These are phyloP conservation scores for Taphrina sp. DNA, from an alignment of 1,139 yeast species.

Conservation along the genomic window DNA sequence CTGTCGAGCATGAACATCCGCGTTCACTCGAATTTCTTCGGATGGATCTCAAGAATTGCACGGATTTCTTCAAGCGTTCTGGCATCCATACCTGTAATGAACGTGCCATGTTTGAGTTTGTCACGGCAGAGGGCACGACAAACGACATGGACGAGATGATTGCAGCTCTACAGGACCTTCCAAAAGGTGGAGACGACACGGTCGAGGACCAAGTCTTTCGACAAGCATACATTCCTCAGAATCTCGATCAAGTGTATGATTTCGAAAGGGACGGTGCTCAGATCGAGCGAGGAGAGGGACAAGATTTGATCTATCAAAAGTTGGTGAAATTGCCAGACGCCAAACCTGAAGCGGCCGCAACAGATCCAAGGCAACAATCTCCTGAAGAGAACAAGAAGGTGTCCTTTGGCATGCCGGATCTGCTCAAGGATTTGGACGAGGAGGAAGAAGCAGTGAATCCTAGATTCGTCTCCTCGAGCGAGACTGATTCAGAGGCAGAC, in stretches of 20 bases:
- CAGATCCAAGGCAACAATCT: constrained; percentile 40
- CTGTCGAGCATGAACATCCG: constrained; percentile 97
- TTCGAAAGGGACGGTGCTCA: constrained; percentile 82
- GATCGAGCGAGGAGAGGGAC: constrained; percentile 77
- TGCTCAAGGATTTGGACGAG: constrained; percentile 39
- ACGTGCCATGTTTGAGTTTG: constrained; percentile 72
- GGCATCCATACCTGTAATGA: constrained; percentile 79
- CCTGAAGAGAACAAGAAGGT: constrained; percentile 40
- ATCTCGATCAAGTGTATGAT: constrained; percentile 50
- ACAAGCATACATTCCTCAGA: constrained; percentile 77
- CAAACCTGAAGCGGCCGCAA: constrained; percentile 35
- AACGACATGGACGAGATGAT: constrained; percentile 52
- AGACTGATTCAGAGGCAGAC: constrained; percentile 45
- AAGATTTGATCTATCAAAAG: constrained; percentile 56
- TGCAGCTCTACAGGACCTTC: constrained; percentile 17
- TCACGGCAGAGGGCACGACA: constrained; percentile 48
- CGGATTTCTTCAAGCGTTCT: constrained; percentile 75
- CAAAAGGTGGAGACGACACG: constrained; percentile 23
- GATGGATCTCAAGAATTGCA: constrained; percentile 96
- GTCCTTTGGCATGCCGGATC: constrained; percentile 33
- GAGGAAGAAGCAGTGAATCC: constrained; percentile 36
- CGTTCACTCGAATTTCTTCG: constrained; percentile 90
- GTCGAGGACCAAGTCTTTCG: constrained; percentile 64
- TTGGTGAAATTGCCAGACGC: constrained; percentile 40
- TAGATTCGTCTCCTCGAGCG: constrained; percentile 38